Base-by-base conservation (phyloP, 2,329 filamentous ascomycete genomes). In the Nothopassalora personata region DNA sequence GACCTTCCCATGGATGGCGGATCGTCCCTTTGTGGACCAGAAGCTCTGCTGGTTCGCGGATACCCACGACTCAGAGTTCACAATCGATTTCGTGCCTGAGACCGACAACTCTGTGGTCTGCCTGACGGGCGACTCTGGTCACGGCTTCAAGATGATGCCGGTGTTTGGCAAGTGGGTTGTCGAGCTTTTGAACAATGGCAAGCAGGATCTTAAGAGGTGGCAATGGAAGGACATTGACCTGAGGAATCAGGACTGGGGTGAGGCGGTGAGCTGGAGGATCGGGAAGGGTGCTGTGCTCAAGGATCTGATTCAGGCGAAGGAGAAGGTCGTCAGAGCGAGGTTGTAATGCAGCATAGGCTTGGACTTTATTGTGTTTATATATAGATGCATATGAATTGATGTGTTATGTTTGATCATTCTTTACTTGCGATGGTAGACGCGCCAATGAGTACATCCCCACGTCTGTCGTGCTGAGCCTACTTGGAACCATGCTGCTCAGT, bases 21-120 rank as follows among this genome's bases (percentile, higher is more conserved):
- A 83, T 15, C 69, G 84, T 3, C 83, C 83, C 0, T 73, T 87
- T n/a, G 78, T 86, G 1, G 74, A 79, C 31, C 79, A 79, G 65
- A 77, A 76, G 1, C 70, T 87, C n/a, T 87, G 85, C 67, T 87
- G 84, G 84, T 84, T 83, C 60, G 82, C 83, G 0, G 85, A 87
- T 64, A 83, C 83, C 0, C 75, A 71, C 7, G 81, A 86, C 64
- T 84, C 82, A 0, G 81, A 86, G 50, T 87, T 80, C 62, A 77
- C 84, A 52, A 77, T 87, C 47, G 84, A 86, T 66, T 82, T 78
- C 55, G 79, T 86, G 0, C 83, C 83, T 0, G 69, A 73, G 0
- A 81, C 76, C 0, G 68, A 70, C 1, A 71, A 73, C 1, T 78
- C 76, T 0, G 73, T 86, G 2, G 69, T 86, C 2, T 67, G 84